These are phyloP conservation scores for Ambrosiella xylebori DNA, from an alignment of 2,329 filamentous ascomycete species.

Conservation along the genomic window DNA sequence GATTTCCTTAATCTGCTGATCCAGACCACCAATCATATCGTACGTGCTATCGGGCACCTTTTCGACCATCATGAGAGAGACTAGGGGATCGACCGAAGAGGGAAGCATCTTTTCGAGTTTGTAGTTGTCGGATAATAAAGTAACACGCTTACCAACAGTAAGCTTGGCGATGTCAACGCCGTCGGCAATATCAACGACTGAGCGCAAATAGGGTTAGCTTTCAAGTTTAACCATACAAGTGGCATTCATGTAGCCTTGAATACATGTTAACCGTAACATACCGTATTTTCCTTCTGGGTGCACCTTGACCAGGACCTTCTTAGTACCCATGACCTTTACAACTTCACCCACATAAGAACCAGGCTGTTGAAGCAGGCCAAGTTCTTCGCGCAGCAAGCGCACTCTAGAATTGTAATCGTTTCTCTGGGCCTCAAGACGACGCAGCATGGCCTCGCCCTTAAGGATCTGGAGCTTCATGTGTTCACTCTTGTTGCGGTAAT, in stretches of 20 bases:
- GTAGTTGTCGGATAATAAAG: conserved; percentile 90
- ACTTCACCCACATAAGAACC: conserved; percentile 97
- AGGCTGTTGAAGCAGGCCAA: conserved; percentile 88
- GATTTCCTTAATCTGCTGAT: conserved; percentile 99
- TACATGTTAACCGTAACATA: conserved; percentile 27
- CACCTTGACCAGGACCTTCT: conserved; percentile 97
- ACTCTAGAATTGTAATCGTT: conserved; percentile 99
- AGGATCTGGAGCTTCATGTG: conserved; percentile 99
- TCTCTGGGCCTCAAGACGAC: conserved; percentile 87
- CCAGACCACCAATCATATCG: conserved; percentile 98
- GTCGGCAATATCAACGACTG: conserved; percentile 91
- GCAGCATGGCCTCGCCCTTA: conserved; percentile 88
- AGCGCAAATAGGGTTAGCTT: not conserved
- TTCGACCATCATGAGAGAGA: conserved; percentile 99
- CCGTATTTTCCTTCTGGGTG: conserved; percentile 99
- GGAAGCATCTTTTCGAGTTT: conserved; percentile 98
- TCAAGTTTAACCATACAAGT: not conserved
- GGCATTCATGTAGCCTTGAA: conserved; percentile 11
- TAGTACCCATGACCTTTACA: conserved; percentile 99
- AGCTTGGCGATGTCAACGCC: conserved; percentile 89
- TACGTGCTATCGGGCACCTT: conserved; percentile 99
- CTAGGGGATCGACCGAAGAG: conserved; percentile 92
- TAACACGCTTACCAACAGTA: conserved; percentile 92
- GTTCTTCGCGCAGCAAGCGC: conserved; percentile 81
- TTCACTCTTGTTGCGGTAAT: conserved; percentile 99